Evolutionary conservation across 1,139 yeast genomes (phyloP).

Genomic region (Zygosaccharomyces sapae): DNA sequence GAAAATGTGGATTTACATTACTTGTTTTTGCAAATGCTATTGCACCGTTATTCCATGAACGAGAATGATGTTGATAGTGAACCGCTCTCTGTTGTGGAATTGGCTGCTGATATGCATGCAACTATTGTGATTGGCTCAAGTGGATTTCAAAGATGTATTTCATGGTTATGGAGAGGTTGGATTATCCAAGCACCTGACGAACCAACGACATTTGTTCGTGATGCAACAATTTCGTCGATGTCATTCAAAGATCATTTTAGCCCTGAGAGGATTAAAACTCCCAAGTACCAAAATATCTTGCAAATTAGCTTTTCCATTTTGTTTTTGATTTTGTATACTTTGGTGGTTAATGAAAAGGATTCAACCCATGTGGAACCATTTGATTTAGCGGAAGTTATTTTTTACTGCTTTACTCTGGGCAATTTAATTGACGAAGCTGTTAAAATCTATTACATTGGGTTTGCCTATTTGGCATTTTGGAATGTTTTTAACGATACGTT

Average conservation of each 20-base stretch:
- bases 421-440: slow-evolving; percentile 61
- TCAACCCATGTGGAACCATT: slow-evolving; percentile 36
- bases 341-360: slow-evolving; percentile 53
- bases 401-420: slow-evolving; percentile 65
- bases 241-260: slow-evolving; percentile 64
- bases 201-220: slow-evolving; percentile 64
- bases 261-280: slow-evolving; percentile 81
- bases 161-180: slow-evolving; percentile 95
- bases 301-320: slow-evolving; percentile 66
- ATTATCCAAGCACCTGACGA: slow-evolving; percentile 68
- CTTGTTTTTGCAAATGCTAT: slow-evolving; percentile 69
- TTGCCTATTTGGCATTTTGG: slow-evolving; percentile 71
- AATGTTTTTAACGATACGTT: slow-evolving; percentile 70
- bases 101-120: slow-evolving; percentile 84
- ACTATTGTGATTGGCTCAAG: slow-evolving; percentile 70
- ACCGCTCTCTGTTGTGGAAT: slow-evolving; percentile 70
- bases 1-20: slow-evolving; percentile 55
- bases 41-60: slow-evolving; percentile 68
- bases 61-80: slow-evolving; percentile 57
- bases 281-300: slow-evolving; percentile 70
- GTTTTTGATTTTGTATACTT: slow-evolving; percentile 58
- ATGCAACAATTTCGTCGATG: slow-evolving; percentile 55
- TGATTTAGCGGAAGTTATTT: slow-evolving; percentile 50
- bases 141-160: slow-evolving; percentile 81
- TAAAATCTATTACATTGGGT: slow-evolving; percentile 75